These are phyloP conservation scores for Chaetomiaceae sp. DNA, from an alignment of 2,329 filamentous ascomycete genomes.

Conservation along the genomic window DNA sequence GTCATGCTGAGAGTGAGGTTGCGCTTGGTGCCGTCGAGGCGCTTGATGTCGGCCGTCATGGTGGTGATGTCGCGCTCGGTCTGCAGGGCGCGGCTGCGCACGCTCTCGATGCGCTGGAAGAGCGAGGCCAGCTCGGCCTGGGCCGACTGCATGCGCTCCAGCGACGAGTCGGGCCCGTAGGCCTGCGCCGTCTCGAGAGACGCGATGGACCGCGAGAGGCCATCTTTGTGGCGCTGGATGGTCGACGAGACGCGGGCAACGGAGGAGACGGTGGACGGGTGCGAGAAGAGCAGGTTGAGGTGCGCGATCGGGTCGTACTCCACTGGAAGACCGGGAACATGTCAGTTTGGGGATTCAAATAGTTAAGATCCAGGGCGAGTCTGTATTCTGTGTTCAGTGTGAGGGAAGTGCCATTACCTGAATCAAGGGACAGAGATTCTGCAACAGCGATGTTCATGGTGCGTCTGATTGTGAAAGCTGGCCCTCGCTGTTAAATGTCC, in stretches of 20 bases:
- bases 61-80: conserved; percentile 95
- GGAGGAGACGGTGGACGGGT: conserved; percentile 77
- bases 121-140: conserved; percentile 85
- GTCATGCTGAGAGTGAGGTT: conserved; percentile 98
- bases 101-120: conserved; percentile 91
- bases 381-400: too few relatives aligned
- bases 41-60: conserved; percentile 99
- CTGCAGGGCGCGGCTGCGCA: conserved; percentile 81
- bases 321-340: conserved; percentile 34
- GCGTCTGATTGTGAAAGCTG: neutral
- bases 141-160: conserved; percentile 85
- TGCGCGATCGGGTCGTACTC: conserved; percentile 93
- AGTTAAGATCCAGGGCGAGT: too few relatives aligned
- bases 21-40: conserved; percentile 90
- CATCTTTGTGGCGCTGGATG: conserved; percentile 73
- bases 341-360: too few relatives aligned
- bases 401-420: too few relatives aligned
- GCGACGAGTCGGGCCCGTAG: conserved; percentile 78
- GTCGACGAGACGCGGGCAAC: conserved; percentile 69
- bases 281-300: conserved; percentile 88
- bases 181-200: conserved; percentile 72
- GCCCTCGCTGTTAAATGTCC: neutral
- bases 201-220: conserved; percentile 73
- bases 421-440: conserved; percentile 23
- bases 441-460: conserved; percentile 20